Evolutionary conservation across 2,329 filamentous ascomycete species (phyloP).

Genomic region (Aspergillus fructus): DNA sequence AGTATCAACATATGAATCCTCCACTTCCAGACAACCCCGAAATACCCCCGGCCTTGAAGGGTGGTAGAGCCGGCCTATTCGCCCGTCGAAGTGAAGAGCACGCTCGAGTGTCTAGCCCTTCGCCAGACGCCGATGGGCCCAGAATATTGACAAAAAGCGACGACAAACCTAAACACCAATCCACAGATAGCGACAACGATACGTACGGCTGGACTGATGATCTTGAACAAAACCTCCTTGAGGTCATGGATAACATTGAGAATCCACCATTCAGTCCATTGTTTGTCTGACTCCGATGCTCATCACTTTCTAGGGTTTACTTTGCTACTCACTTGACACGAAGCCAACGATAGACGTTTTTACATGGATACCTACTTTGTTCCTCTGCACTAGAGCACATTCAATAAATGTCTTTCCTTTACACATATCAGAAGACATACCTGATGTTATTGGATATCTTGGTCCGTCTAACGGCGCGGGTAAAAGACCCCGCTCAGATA

Average conservation of each 20-base stretch:
- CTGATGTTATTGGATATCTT: neutral
- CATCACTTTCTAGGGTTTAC: neutral
- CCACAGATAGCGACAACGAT: slow-evolving; percentile 3
- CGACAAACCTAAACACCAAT: neutral
- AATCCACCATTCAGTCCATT: neutral
- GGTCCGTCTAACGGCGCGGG: neutral
- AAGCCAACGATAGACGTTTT: neutral
- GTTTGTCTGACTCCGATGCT: neutral
- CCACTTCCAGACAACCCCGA: neutral
- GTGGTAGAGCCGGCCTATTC: neutral
- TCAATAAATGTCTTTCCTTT: neutral
- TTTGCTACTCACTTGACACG: neutral
- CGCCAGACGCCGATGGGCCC: neutral
- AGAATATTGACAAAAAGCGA: neutral
- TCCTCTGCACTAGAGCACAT: neutral
- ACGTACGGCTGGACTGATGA: slow-evolving; percentile 9
- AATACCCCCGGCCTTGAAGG: neutral
- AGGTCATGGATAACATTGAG: neutral
- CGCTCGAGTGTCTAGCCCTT: neutral
- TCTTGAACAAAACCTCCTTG: neutral
- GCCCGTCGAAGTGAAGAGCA: no score
- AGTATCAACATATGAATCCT: neutral
- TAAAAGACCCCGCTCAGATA: neutral
- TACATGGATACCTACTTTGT: neutral
- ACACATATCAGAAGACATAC: neutral